Evolutionary conservation across 1,284 basidiomycete genomes (phyloP), one percentile per base, ranked within the genome.

Genomic region (Ceratobasidium theobromae): DNA sequence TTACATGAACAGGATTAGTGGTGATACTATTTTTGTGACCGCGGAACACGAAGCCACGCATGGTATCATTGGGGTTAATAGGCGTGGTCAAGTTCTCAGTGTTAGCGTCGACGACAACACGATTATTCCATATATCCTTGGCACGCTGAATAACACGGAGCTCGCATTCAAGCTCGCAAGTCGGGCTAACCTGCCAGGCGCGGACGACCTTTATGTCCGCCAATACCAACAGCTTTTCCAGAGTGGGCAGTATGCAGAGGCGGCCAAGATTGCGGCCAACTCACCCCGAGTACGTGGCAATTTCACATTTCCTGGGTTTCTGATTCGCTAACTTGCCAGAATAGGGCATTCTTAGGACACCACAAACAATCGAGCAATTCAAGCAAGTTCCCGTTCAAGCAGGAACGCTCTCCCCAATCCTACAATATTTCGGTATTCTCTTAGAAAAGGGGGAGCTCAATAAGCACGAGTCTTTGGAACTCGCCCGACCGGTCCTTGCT

Each of bases 1-100:
- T 72, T 99, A 99, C 84, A 99, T 99, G 97, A 99, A 99, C 84
- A 91, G 97, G 71, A 99, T 99, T 76, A 97, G 94, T 54, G 96
- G 97, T 49, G 97, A 99, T 80, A 99, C 97, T 53, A 98, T 99
- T 77, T 99, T 99, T 77, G 95, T 98, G 55, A 98, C 97, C 5
- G 93, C 95, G 18, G 95, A 98, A 74, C 94, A 98, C 77, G 95
- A 98, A 77, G 85, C 88, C 28, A 88, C 89, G 12, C 87, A 94
- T 75, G 97, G 97, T 80, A 97, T 99, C 77, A 94, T 99, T 72
- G 97, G 96, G 72, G 95, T 99, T 74, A 99, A 99, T 85, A 93
- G 96, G 83, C 98, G 98, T 80, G 97, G 97, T 55, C 97, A 99
- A 78, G 95, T 99, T 18, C 84, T 99, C 62, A 95, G 92, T 71